Evolutionary conservation across 257 asterid genomes (phyloP).

Genomic region (Leonotis leonurus): DNA sequence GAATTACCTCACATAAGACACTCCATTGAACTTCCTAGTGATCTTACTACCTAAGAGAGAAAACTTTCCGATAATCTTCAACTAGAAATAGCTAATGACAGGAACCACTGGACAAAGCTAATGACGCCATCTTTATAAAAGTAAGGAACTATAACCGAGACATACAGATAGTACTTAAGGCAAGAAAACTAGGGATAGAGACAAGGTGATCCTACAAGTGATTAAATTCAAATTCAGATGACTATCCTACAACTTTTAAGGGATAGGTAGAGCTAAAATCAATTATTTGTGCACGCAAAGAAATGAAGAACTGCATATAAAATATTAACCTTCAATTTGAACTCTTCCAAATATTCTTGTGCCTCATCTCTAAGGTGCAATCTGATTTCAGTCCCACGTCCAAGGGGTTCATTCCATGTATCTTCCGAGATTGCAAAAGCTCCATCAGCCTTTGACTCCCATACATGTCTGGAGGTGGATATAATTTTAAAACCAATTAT

Average conservation of each 20-base stretch:
- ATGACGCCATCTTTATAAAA: not conserved
- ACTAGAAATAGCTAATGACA: not conserved
- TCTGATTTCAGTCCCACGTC: constrained; percentile 91
- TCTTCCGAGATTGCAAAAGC: constrained; percentile 93
- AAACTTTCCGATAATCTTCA: not conserved
- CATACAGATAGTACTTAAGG: not conserved
- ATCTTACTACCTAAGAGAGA: not conserved
- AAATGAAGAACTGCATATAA: not conserved
- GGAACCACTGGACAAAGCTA: not conserved
- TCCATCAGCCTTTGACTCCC: constrained; percentile 99
- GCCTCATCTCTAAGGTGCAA: constrained; percentile 91
- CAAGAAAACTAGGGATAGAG: not conserved
- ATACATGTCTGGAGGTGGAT: constrained; percentile 48
- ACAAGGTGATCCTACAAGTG: not conserved
- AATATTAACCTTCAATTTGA: constrained; percentile 64
- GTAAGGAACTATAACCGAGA: not conserved
- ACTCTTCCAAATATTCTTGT: constrained; percentile 76
- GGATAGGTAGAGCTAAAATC: not conserved
- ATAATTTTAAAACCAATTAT: not conserved
- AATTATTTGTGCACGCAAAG: not conserved
- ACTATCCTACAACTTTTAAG: not conserved
- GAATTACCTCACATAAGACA: not conserved
- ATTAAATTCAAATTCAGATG: not conserved
- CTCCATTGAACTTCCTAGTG: not conserved
- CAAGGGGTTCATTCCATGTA: constrained; percentile 87